Evolutionary conservation across 257 asterid species (phyloP), one percentile per base, ranked within the genome.

Genomic region (Salvia splendens): DNA sequence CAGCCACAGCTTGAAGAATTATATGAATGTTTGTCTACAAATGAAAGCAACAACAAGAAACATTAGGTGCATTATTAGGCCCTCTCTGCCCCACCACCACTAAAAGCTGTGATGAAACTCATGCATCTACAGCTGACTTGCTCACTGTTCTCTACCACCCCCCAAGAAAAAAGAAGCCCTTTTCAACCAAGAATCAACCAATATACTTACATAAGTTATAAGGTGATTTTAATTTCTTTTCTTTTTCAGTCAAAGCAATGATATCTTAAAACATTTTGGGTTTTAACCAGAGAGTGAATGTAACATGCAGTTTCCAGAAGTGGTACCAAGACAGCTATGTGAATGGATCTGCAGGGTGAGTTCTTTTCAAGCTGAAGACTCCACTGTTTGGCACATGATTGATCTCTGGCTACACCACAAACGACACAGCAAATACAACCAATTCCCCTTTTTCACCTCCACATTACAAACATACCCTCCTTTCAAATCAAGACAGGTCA

Each of bases 311-410:
- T 64, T 82, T 75, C 82, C 78, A 81, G 61, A 73, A 58, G 53
- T 73, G 74, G 84, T 69, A 81, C 69, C 73, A 66, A 24, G 80
- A 68, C 75, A 76, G 80, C 75, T 50, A 74, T 49, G 50, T 40
- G 33, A 77, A 52, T 64, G 76, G 82, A 78, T 76, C 78, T 70
- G 80, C 84, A 80, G 80, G 73, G 77, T 53, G 53, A 15, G 55
- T 69, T 70, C 78, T 77, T 79, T 79, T 77, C 79, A 72, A 60
- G 69, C 70, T 52, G 64, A 71, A 73, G 68, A 40, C 55, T 61
- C 60, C 66, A 79, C 83, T 79, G 80, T 80, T 71, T 46, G 79
- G 85, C 83, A 81, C 80, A 89, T 85, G 90, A 85, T 71, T 33
- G 24, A 20, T 20, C 74, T 69, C 70, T 76, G 64, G 69, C 81